Conservation (phyloP, 2,329 filamentous ascomycete species). For the Cladobotryum mycophilum region DNA sequence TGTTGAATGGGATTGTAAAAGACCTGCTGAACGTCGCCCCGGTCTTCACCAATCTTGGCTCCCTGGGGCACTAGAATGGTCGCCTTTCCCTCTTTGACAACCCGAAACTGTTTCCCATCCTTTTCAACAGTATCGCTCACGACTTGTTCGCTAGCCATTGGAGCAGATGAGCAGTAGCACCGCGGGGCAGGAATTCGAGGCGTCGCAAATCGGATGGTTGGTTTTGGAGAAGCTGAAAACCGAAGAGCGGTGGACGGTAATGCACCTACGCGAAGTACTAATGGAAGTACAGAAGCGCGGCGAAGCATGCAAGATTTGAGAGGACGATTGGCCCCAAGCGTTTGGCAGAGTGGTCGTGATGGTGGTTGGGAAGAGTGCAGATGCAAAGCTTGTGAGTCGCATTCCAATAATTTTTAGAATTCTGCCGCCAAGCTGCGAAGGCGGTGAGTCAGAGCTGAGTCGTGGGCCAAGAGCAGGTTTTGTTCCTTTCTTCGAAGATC, state of each 20-base stretch:
- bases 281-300: slow-evolving; percentile 11
- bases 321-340: neutral
- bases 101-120: slow-evolving; percentile 44
- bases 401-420: slow-evolving; percentile 18
- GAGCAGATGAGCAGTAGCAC: slow-evolving; percentile 2
- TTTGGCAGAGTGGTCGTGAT: neutral
- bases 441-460: slow-evolving; percentile 14
- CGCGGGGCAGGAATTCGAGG: neutral
- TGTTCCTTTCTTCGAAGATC: too few relatives aligned
- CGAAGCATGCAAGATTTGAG: slow-evolving; percentile 15
- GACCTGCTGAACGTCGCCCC: slow-evolving; percentile 66
- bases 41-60: slow-evolving; percentile 40
- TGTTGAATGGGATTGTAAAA: slow-evolving; percentile 99
- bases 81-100: slow-evolving; percentile 51
- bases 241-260: neutral
- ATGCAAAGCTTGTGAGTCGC: neutral
- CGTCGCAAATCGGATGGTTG: slow-evolving; percentile 1
- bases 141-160: slow-evolving; percentile 14
- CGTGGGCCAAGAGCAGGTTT: neutral
- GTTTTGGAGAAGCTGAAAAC: slow-evolving; percentile 6
- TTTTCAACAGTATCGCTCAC: slow-evolving; percentile 21
- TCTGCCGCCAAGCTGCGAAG: slow-evolving; percentile 15
- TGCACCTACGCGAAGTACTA: slow-evolving; percentile 14
- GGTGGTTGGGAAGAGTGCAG: neutral
- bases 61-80: slow-evolving; percentile 48